These are phyloP conservation scores for Macrophomina phaseolina DNA, from an alignment of 2,329 filamentous ascomycete species.

Conservation along the genomic window DNA sequence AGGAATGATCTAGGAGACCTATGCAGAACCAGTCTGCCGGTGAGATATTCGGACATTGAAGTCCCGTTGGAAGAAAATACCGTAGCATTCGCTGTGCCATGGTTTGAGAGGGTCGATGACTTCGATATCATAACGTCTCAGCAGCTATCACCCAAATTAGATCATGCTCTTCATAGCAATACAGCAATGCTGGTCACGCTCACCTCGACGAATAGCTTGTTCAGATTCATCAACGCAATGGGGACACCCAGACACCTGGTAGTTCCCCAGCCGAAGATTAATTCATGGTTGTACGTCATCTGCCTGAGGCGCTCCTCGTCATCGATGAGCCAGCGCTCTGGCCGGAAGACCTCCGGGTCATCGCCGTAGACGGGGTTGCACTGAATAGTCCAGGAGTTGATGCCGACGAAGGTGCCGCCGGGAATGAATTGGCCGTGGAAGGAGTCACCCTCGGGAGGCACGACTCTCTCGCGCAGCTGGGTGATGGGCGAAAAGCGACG, in stretches of 20 bases:
- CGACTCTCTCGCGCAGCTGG: conserved; percentile 41
- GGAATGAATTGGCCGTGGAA: conserved; percentile 43
- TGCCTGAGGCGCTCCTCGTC: conserved; percentile 30
- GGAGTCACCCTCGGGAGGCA: conserved; percentile 42
- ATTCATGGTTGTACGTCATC: conserved; percentile 43
- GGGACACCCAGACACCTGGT: conserved; percentile 43
- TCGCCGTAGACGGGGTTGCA: conserved; percentile 45
- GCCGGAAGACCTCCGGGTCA: conserved; percentile 46
- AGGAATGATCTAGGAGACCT: background rate
- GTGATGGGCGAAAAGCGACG: conserved; percentile 51
- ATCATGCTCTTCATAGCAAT: background rate
- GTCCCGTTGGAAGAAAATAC: conserved; percentile 28
- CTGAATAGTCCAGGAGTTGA: conserved; percentile 47
- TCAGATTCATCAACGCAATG: conserved; percentile 45
- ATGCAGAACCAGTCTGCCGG: conserved; percentile 18
- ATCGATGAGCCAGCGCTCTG: conserved; percentile 46
- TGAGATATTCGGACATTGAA: conserved; percentile 27
- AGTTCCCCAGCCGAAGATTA: conserved; percentile 46
- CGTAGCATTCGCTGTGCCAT: conserved; percentile 26
- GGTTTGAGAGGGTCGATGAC: conserved; percentile 18
- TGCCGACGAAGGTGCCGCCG: conserved; percentile 46
- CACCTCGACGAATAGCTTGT: conserved; percentile 50
- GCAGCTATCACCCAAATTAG: background rate
- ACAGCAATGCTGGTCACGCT: background rate
- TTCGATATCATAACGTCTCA: conserved; percentile 24